Conservation (phyloP, 129 eudicot species). For the Solidago caesia region DNA sequence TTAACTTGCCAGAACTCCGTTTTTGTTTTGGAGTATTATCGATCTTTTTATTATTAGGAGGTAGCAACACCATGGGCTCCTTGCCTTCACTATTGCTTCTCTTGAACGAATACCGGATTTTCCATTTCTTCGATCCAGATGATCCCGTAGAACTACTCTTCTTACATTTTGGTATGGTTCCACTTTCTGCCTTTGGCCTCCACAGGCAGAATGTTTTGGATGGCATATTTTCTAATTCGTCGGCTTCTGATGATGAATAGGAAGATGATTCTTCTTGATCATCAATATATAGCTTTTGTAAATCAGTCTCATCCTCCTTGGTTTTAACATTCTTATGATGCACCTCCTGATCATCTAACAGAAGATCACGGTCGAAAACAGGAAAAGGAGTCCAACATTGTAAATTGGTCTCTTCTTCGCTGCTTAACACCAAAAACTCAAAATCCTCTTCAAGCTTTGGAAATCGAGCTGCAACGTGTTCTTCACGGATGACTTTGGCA, state of each 20-base stretch:
- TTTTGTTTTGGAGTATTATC: slow-evolving; percentile 8
- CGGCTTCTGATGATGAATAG: slow-evolving; percentile 54
- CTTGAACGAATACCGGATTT: slow-evolving; percentile 41
- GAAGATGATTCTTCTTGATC: slow-evolving; percentile 38
- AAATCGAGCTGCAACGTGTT: neutral
- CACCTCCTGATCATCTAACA: neutral
- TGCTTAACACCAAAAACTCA: slow-evolving; percentile 35
- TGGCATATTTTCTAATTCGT: slow-evolving; percentile 47
- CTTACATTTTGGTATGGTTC: slow-evolving; percentile 28
- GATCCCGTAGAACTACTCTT: slow-evolving; percentile 72
- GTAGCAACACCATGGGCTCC: slow-evolving; percentile 39
- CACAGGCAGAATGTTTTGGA: slow-evolving; percentile 59
- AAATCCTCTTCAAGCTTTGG: slow-evolving; percentile 30
- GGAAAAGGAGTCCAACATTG: slow-evolving; percentile 44
- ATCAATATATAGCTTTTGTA: slow-evolving; percentile 27
- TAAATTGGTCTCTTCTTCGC: slow-evolving; percentile 24
- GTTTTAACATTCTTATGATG: no score
- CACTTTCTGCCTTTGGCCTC: slow-evolving; percentile 38
- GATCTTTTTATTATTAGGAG: slow-evolving; percentile 25
- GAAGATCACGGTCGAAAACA: slow-evolving; percentile 46
- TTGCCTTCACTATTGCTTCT: slow-evolving; percentile 72
- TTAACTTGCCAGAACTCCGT: slow-evolving; percentile 15
- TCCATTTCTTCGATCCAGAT: slow-evolving; percentile 51
- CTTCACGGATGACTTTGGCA: slow-evolving; percentile 32
- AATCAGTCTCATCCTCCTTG: no score